Conservation (phyloP, 164 flowering plant genomes). For the Chimonanthus salicifolius region DNA sequence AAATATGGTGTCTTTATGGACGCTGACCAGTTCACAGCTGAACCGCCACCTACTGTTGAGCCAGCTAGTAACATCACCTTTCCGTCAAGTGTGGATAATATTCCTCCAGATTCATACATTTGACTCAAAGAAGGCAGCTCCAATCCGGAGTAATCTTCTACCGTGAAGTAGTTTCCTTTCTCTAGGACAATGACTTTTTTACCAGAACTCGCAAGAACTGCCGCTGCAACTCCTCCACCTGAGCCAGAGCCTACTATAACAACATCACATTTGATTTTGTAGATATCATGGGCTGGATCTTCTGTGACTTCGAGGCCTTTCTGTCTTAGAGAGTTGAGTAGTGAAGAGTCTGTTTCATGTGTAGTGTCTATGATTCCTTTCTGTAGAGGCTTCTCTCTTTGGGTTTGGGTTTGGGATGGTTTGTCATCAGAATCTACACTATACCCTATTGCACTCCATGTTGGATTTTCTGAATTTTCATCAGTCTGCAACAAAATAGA, state of each 20-base stretch:
- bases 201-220: constrained; percentile 52
- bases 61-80: constrained; percentile 46
- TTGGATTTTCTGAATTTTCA: constrained; percentile 42
- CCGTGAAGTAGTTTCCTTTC: constrained; percentile 56
- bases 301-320: constrained; percentile 41
- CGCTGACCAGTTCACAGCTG: constrained; percentile 81
- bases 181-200: constrained; percentile 56
- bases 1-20: constrained; percentile 47
- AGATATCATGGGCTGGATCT: constrained; percentile 19
- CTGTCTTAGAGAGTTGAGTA: constrained; percentile 29
- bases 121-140: constrained; percentile 55
- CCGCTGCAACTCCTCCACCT: constrained; percentile 78
- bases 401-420: constrained; percentile 1
- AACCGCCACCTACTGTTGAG: constrained; percentile 72
- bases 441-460: constrained; percentile 54
- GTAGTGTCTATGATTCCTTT: constrained; percentile 47
- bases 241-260: constrained; percentile 63
- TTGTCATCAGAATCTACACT: constrained; percentile 16
- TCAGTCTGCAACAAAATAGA: constrained; percentile 27
- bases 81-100: constrained; percentile 29
- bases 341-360: constrained; percentile 31
- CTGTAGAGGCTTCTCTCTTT: constrained; percentile 30
- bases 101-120: constrained; percentile 56
- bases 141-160: constrained; percentile 45
- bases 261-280: constrained; percentile 52